Evolutionary conservation across 2,329 filamentous ascomycete genomes (phyloP).

Genomic region (Clonostachys rosea): DNA sequence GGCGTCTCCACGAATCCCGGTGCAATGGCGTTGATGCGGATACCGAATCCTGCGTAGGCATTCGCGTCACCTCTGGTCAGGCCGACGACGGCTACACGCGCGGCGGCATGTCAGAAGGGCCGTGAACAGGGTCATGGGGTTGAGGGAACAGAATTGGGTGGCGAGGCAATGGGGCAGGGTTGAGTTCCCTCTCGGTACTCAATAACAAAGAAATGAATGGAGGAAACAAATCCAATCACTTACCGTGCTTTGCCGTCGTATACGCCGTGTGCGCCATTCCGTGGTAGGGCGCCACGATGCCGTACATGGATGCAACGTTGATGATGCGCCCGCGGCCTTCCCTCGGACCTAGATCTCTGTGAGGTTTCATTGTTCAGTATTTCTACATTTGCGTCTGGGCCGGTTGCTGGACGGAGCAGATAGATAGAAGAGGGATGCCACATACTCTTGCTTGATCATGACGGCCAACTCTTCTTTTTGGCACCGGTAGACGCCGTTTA

Average conservation of each 20-base stretch:
- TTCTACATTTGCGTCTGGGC: no score
- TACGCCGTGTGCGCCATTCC: conserved; percentile 41
- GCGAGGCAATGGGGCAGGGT: no score
- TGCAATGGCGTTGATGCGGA: conserved; percentile 4
- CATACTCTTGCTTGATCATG: conserved; percentile 47
- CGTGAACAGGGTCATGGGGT: no score
- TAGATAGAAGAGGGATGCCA: background rate
- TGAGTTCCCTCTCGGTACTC: no score
- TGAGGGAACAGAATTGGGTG: no score
- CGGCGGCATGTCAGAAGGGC: background rate
- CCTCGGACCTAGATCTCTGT: conserved; percentile 25
- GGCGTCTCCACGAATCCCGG: conserved; percentile 4
- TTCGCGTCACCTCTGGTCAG: conserved; percentile 3
- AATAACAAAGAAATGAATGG: no score
- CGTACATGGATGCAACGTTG: conserved; percentile 49
- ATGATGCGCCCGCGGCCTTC: conserved; percentile 45
- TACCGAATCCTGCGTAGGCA: conserved; percentile 1
- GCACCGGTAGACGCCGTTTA: conserved; percentile 53
- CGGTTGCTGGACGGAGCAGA: no score
- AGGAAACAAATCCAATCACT: background rate
- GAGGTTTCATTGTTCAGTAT: background rate
- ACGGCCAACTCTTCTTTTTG: conserved; percentile 46
- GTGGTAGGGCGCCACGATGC: conserved; percentile 31
- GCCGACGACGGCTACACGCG: conserved; percentile 4
- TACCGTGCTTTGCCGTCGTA: conserved; percentile 44